Base-by-base conservation (phyloP, 208 protist species). In the Acanthamoeba quina region DNA sequence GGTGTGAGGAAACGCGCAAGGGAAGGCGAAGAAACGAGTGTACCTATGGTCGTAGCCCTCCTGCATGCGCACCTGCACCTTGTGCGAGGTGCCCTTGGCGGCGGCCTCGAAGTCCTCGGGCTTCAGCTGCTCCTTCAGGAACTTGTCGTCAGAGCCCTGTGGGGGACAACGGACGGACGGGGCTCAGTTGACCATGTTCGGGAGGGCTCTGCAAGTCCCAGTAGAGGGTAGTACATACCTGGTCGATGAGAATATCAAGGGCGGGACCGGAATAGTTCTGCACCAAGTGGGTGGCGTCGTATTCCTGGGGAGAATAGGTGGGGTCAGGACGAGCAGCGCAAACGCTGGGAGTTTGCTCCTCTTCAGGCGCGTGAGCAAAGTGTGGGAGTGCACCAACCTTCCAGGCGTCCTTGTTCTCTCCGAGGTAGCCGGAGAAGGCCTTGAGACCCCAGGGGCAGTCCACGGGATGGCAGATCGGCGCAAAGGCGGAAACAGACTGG, bases 381-480 rank as follows among this genome's bases (percentile, higher is more conserved):
- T 56, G 52, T 15, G 31, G 37, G 44, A 54, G 34, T 29, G 64
- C 17, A 92, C 10, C 44, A 60, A 82, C 95, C 94, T 93, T 90
- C 93, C 97, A 95, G 19, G 90, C 60, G 19, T 94, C 94, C 78
- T 96, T 94, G 62, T 96, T 90, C 11, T 47, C 37, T 7, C 97
- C 97, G 37, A 98, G 95, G 86, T 97, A 98, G 29, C 95, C 97
- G 9, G 26, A 95, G 93, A 98, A 98, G 31, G 96, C 97, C 88
- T 98, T 98, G 34, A 94, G 31, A n/a, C 97, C 97, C 96, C 96
- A 97, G 21, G 94, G 94, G 88, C 95, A 96, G 56, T 95, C 54
- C 37, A 76, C 97, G 0, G 98, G 98, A 90, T 98, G 95, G 95
- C 95, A 97, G 88, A 98, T 98, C 2, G 98, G 97, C 10, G 97